Base-by-base conservation (phyloP, 208 protist genomes). In the Naegleria lovaniensis region DNA sequence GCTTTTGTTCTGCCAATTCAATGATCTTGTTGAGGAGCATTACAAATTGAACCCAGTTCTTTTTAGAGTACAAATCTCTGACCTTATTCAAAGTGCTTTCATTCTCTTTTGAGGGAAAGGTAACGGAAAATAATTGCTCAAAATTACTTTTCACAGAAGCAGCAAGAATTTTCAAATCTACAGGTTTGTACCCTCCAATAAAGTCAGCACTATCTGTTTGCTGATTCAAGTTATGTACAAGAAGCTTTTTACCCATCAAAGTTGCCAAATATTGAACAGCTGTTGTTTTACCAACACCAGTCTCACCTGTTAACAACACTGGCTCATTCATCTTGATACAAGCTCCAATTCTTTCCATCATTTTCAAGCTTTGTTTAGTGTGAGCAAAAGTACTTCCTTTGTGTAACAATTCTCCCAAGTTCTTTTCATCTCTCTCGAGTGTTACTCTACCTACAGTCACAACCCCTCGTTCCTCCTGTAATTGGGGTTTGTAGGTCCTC, bases 141-240 rank as follows among this genome's bases (percentile, higher is more conserved):
- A 99, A 99, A 33, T 92, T 90, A 16, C 94, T 92, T 85, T 97
- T 96, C 16, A 98, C 85, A 19, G 96, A 96, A 25, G 55, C 52
- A 43, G 89, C 91, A 0, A 96, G 51, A 13, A 92, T 87, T 40
- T 92, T 91, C 88, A 92, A 93, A 90, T 99, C 98, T 19, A 99
- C 95, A 33, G 99, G 99, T 92, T 98, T 98, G 95, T 98, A 99
- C 11, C 99, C 99, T 75, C 99, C 99, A 92, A 99, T 96, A 67
- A 99, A 97, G 91, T 99, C 99, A 38, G 96, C 94, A 83, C 96
- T 97, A 91, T 99, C 99, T 6, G 95, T 99, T 94, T 99, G 99
- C 94, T 99, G 98, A 91, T 98, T 99, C 89, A 99, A 95, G 93
- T 99, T 99, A 92, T 99, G 95, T 25, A 99, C 97, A 86, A 98